Conservation (phyloP, 345 rosid genomes). For the Citrus sinensis region DVS_A1.0 CM039162.1:30808001-30808500, state of each 20-base stretch:
- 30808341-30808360: slow-evolving; percentile 19
- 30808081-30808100: slow-evolving; percentile 35
- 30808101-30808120: slow-evolving; percentile 37
- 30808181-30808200: slow-evolving; percentile 10
- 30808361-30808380: slow-evolving; percentile 44
- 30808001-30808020: slow-evolving; percentile 1
- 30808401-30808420: slow-evolving; percentile 34
- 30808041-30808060: neutral
- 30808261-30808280: slow-evolving; percentile 31
- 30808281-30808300: slow-evolving; percentile 21
- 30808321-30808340: slow-evolving; percentile 23
- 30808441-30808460: slow-evolving; percentile 15
- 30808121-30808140: neutral
- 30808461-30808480: neutral
- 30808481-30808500: neutral
- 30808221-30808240: slow-evolving; percentile 9
- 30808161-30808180: neutral
- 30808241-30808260: slow-evolving; percentile 20
- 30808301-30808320: slow-evolving; percentile 21
- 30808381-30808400: slow-evolving; percentile 61
- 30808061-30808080: neutral
- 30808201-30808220: slow-evolving; percentile 15
- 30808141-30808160: neutral
- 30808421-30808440: slow-evolving; percentile 30
- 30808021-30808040: neutral